Conservation (phyloP, 2,329 filamentous ascomycete genomes). For the Lithohypha guttulata region DNA sequence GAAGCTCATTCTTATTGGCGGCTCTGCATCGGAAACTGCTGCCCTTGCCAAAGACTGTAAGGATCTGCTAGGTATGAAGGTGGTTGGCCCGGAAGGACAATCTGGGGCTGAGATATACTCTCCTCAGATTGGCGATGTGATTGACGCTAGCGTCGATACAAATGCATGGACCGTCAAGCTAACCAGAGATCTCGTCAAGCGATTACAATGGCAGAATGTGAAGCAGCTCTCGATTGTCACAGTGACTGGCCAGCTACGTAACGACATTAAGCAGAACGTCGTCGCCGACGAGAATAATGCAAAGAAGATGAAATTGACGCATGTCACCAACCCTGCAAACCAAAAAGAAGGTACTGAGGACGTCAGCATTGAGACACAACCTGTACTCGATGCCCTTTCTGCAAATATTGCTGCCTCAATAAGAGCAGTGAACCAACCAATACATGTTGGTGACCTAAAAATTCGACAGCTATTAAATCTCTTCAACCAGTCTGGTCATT, state of each 20-base stretch:
- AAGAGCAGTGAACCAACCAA: conserved; percentile 67
- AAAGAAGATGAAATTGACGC: conserved; percentile 43
- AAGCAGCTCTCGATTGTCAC: conserved; percentile 83
- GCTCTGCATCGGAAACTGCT: conserved; percentile 65
- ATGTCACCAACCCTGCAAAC: conserved; percentile 25
- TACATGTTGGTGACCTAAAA: conserved; percentile 87
- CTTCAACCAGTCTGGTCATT: conserved; percentile 72
- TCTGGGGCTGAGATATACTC: conserved; percentile 62
- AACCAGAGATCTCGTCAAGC: conserved; percentile 71
- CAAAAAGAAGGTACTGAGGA: conserved; percentile 16
- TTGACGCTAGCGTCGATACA: conserved; percentile 92
- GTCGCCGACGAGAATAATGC: conserved; percentile 33
- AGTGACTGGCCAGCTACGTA: conserved; percentile 63
- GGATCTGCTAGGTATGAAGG: conserved; percentile 46
- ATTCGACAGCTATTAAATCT: conserved; percentile 77
- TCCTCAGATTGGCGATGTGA: conserved; percentile 57
- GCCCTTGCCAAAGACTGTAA: conserved; percentile 71
- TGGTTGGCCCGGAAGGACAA: conserved; percentile 34
- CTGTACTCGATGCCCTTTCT: conserved; percentile 50
- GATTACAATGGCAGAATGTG: conserved; percentile 89
- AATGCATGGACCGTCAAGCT: conserved; percentile 95
- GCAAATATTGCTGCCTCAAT: conserved; percentile 58
- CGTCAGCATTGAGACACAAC: conserved; percentile 22
- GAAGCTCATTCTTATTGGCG: conserved; percentile 86
- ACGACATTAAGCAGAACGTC: conserved; percentile 31